A percentile compares a stretch with the other conserved stretches of the same genome.
phyloP scores from a whole-genome alignment of 106 monocot genomes.

The Dendrobium catenatum region DNA sequence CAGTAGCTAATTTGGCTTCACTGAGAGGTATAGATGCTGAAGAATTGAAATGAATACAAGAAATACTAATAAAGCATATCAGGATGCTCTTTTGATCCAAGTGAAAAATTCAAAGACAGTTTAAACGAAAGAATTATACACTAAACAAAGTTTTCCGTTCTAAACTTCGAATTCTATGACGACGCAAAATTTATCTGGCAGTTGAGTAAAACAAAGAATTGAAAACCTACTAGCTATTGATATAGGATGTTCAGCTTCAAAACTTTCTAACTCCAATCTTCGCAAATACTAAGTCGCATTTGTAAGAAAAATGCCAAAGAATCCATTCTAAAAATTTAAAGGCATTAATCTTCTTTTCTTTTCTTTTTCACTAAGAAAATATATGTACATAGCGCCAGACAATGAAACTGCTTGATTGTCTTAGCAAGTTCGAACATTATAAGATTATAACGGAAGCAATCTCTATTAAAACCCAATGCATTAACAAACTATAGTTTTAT shows the following conservation, averaged over 20 bases:
- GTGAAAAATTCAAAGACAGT: too few relatives aligned
- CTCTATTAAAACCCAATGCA: neutral
- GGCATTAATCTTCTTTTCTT: neutral
- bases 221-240: neutral
- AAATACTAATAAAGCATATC: neutral
- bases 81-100: too few relatives aligned
- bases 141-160: too few relatives aligned
- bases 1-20: neutral
- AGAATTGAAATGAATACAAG: neutral
- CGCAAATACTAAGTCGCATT: neutral
- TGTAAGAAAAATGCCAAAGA: neutral
- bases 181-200: too few relatives aligned
- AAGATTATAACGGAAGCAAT: neutral
- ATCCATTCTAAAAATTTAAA: neutral
- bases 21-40: neutral
- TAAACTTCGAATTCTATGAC: too few relatives aligned
- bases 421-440: neutral
- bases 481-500: neutral
- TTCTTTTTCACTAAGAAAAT: too few relatives aligned
- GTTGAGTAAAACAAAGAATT: neutral
- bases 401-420: too few relatives aligned
- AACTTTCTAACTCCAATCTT: neutral
- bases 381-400: too few relatives aligned
- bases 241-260: neutral
- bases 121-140: too few relatives aligned